A percentile compares a stretch with the other conserved stretches of the same genome.
These are phyloP conservation scores for Lactarius evosmus DNA, from an alignment of 768 basidiomycete genomes.

Conservation along the genomic window DNA sequence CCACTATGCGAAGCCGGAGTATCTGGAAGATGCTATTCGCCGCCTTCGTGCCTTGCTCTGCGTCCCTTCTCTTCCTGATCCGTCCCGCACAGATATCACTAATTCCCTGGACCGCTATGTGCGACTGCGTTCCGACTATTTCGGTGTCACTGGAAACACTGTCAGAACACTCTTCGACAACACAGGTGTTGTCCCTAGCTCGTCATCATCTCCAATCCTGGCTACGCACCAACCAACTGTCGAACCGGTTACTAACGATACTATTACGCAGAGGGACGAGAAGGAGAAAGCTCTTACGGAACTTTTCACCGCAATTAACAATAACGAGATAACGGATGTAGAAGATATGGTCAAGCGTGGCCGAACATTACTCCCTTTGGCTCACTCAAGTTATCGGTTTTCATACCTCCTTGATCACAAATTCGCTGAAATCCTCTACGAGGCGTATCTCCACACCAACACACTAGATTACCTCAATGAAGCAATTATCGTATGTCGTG, in stretches of 20 bases:
- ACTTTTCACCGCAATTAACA: background rate
- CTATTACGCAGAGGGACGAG: no score
- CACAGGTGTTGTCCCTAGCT: no score
- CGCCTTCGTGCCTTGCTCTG: background rate
- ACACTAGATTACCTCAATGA: background rate
- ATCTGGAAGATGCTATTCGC: background rate
- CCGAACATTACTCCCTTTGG: background rate
- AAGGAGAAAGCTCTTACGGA: background rate
- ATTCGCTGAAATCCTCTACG: background rate
- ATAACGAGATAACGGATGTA: background rate
- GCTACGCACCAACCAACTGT: background rate
- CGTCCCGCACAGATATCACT: no score
- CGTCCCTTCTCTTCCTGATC: background rate
- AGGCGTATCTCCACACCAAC: background rate
- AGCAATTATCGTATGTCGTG: background rate
- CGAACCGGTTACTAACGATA: no score
- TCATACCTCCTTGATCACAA: accelerated
- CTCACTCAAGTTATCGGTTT: background rate
- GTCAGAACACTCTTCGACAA: no score
- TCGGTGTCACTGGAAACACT: no score
- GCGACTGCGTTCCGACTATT: no score
- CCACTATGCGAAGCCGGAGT: background rate
- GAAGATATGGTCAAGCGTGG: background rate
- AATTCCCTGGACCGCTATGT: no score
- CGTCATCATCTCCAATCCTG: no score